Evolutionary conservation across 257 asterid genomes (phyloP).

Genomic region (Solanum sitiens): DNA sequence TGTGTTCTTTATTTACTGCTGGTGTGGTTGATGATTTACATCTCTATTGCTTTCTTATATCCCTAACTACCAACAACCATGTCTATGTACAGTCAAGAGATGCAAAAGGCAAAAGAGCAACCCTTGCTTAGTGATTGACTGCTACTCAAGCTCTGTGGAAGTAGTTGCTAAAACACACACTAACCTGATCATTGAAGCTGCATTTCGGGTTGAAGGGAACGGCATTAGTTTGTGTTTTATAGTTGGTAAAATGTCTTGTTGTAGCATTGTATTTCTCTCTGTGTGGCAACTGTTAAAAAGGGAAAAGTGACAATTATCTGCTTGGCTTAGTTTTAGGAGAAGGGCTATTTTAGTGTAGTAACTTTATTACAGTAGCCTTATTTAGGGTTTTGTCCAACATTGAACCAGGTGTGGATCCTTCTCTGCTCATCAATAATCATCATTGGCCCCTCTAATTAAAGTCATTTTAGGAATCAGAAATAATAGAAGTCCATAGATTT

Average conservation of each 20-base stretch:
- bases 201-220: neutral
- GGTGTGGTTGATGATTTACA: conserved; percentile 1
- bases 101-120: conserved; percentile 84
- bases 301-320: neutral
- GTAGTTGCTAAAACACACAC: neutral
- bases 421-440: neutral
- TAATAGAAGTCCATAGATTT: neutral
- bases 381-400: neutral
- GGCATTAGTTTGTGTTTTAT: neutral
- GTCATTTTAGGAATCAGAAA: neutral
- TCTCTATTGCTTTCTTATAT: neutral
- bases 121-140: conserved; percentile 46
- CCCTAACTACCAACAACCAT: neutral
- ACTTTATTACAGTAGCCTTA: neutral
- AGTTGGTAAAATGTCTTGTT: neutral
- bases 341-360: neutral
- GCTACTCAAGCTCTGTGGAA: neutral
- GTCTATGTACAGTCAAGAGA: conserved; percentile 65
- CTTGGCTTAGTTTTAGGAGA: neutral
- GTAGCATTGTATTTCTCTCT: neutral
- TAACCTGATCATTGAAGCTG: neutral
- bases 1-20: neutral
- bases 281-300: neutral
- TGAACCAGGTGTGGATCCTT: neutral
- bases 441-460: neutral